Conservation (phyloP, 768 basidiomycete genomes). For the Phlegmacium glaucopus region DNA sequence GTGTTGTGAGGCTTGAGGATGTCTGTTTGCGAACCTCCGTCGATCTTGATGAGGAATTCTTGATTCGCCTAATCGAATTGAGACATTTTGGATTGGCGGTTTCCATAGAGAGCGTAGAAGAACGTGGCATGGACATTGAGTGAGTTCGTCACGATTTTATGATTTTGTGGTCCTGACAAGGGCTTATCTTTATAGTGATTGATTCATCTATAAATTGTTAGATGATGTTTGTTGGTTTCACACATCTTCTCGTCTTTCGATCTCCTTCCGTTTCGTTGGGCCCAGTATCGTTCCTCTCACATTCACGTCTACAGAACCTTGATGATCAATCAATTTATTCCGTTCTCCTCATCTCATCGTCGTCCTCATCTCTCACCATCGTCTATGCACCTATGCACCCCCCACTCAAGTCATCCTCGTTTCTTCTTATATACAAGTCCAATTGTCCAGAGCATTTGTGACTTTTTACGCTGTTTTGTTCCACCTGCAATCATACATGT, state of each 20-base stretch:
- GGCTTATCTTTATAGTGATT: not conserved
- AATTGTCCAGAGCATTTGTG: not conserved
- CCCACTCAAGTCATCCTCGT: not conserved
- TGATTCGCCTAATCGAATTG: conserved; percentile 23
- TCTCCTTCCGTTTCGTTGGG: no score
- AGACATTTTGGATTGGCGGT: conserved; percentile 23
- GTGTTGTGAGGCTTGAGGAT: conserved; percentile 23
- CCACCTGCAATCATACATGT: conserved; percentile 20
- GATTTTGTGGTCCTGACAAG: not conserved
- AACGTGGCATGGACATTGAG: not conserved
- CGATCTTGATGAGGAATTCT: conserved; percentile 21
- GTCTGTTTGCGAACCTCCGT: conserved; percentile 23
- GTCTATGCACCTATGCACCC: not conserved
- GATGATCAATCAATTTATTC: not conserved
- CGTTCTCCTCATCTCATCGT: not conserved
- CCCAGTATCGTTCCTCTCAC: not conserved
- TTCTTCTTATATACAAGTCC: no score
- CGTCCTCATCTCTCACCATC: not conserved
- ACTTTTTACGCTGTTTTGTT: conserved; percentile 19
- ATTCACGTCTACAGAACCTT: not conserved
- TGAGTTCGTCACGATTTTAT: not conserved
- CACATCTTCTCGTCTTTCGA: no score
- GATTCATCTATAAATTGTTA: no score
- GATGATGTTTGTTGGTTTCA: no score
- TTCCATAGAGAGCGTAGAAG: conserved; percentile 15